Evolutionary conservation across 2,329 filamentous ascomycete species (phyloP).

Genomic region (Aureobasidium sp.): DNA sequence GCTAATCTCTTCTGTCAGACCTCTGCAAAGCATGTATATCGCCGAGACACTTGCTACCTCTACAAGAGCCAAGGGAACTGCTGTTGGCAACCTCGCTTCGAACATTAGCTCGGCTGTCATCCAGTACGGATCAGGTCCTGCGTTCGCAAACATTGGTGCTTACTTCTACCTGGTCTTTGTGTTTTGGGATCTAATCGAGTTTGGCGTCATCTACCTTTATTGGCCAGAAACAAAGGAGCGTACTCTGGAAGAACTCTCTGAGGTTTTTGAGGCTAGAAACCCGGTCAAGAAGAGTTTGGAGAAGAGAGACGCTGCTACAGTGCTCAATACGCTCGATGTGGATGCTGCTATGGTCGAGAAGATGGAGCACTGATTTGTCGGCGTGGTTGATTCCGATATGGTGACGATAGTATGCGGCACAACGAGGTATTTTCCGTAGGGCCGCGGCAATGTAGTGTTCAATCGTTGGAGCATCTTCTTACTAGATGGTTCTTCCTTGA

Average conservation of each 20-base stretch:
- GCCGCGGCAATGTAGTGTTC: neutral
- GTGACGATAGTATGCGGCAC: neutral
- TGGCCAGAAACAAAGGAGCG: conserved; percentile 37
- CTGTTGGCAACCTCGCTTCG: conserved; percentile 34
- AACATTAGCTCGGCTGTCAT: conserved; percentile 32
- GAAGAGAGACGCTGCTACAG: conserved; percentile 7
- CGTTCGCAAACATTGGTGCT: conserved; percentile 23
- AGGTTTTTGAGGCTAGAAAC: conserved; percentile 35
- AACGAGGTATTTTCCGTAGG: no score
- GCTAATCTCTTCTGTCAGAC: conserved; percentile 1
- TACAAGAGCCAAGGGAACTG: conserved; percentile 34
- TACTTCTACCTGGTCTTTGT: conserved; percentile 25
- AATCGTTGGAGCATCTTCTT: no score
- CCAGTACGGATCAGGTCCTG: conserved; percentile 19
- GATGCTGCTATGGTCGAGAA: conserved; percentile 7
- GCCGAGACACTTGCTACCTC: conserved; percentile 6
- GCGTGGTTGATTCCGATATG: neutral
- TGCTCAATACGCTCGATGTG: conserved; percentile 9
- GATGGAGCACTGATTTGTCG: neutral
- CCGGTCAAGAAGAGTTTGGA: conserved; percentile 31
- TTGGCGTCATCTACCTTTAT: conserved; percentile 28
- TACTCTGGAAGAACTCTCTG: conserved; percentile 40
- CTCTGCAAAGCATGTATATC: conserved; percentile 31
- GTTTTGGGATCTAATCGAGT: conserved; percentile 29
- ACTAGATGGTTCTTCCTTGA: no score